Evolutionary conservation across 2,329 filamentous ascomycete species (phyloP).

Genomic region (Celoporthe dispersa): DNA sequence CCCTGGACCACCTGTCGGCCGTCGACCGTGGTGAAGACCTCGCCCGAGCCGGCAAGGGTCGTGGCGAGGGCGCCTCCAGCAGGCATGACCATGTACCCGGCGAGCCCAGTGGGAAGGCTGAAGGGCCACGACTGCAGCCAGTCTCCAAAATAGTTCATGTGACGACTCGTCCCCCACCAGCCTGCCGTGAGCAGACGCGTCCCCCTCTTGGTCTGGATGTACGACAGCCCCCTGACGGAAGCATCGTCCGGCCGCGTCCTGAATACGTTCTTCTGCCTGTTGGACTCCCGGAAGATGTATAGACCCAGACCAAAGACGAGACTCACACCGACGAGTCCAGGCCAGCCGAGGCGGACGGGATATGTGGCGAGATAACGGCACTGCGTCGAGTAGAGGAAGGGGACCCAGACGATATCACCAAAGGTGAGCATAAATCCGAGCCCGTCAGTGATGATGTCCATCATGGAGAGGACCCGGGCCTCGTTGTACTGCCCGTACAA

Average conservation of each 20-base stretch:
- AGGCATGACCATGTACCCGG: constrained; percentile 73
- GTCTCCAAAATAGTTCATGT: constrained; percentile 92
- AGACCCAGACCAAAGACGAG: constrained; percentile 72
- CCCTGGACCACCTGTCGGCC: constrained; percentile 68
- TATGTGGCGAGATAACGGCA: constrained; percentile 80
- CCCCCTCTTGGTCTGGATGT: constrained; percentile 78
- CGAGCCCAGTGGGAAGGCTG: constrained; percentile 78
- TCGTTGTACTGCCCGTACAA: constrained; percentile 85
- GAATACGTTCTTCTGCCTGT: constrained; percentile 91
- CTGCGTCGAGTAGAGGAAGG: constrained; percentile 65
- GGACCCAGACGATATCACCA: constrained; percentile 17
- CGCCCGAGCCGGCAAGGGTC: constrained; percentile 44
- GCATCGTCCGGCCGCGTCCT: constrained; percentile 82
- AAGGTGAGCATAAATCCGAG: constrained; percentile 77
- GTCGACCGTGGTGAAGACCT: constrained; percentile 53
- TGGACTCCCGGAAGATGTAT: constrained; percentile 83
- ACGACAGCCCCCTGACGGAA: constrained; percentile 74
- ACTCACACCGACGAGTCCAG: constrained; percentile 65
- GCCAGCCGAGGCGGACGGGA: constrained; percentile 71
- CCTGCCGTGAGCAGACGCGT: constrained; percentile 79
- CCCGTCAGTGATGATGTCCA: constrained; percentile 86
- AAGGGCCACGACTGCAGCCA: constrained; percentile 91
- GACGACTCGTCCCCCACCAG: constrained; percentile 87
- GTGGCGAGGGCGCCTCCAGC: constrained; percentile 51
- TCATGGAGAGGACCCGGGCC: constrained; percentile 81